Percentiles rank a stretch among this genome's conserved stretches.
These are phyloP conservation scores for Vanderwaltozyma verrucispora DNA, from an alignment of 805 yeast species.

Conservation along the genomic window DNA sequence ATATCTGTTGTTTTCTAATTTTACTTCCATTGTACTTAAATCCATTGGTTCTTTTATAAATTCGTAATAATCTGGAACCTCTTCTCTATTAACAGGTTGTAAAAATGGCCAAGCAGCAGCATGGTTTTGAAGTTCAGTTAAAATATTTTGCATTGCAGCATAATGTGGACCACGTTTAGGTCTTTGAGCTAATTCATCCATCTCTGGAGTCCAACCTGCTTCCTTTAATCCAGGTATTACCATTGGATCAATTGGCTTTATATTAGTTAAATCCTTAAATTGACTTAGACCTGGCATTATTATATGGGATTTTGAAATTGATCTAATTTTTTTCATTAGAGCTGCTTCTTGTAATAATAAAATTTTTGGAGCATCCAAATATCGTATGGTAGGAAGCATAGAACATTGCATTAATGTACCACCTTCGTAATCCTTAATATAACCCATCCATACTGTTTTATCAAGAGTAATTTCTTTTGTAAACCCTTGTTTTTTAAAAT, in stretches of 20 bases:
- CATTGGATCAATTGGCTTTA: slow-evolving; percentile 62
- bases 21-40: slow-evolving; percentile 86
- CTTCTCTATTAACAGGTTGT: slow-evolving; percentile 84
- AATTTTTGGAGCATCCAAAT: slow-evolving; percentile 81
- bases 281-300: slow-evolving; percentile 72
- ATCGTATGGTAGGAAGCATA: slow-evolving; percentile 82
- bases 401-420: slow-evolving; percentile 97
- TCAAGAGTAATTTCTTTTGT: slow-evolving; percentile 89
- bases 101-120: slow-evolving; percentile 98
- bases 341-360: slow-evolving; percentile 86
- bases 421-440: slow-evolving; percentile 97
- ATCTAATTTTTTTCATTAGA: slow-evolving; percentile 69
- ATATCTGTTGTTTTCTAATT: slow-evolving; percentile 85
- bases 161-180: slow-evolving; percentile 94
- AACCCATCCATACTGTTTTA: slow-evolving; percentile 91
- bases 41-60: slow-evolving; percentile 99
- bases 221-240: slow-evolving; percentile 83
- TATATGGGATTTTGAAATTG: slow-evolving; percentile 67
- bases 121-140: slow-evolving; percentile 84
- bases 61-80: slow-evolving; percentile 92
- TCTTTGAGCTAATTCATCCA: slow-evolving; percentile 92
- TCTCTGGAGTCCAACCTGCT: slow-evolving; percentile 97
- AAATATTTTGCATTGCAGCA: slow-evolving; percentile 80
- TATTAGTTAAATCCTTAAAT: slow-evolving; percentile 43
- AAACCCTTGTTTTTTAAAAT: slow-evolving; percentile 96